Percentiles rank a stretch among this genome's conserved stretches.
phyloP scores from a whole-genome alignment of 2,329 filamentous ascomycete species.

The Scorias spongiosa region DNA sequence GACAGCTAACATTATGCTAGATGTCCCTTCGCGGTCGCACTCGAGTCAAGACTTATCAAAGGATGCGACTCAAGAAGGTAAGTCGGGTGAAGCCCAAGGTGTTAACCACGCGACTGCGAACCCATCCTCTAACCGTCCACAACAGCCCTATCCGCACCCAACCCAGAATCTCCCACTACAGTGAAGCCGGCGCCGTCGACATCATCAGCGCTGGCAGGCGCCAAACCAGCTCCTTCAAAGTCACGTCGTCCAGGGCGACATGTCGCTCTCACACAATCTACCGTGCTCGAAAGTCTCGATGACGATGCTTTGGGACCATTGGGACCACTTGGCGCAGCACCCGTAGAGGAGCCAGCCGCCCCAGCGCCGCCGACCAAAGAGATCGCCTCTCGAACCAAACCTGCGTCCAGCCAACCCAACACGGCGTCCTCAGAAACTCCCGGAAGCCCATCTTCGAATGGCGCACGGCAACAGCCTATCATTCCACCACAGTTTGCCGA shows the following conservation, averaged over 20 bases:
- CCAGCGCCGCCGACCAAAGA: slow-evolving; percentile 43
- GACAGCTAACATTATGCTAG: slow-evolving; percentile 15
- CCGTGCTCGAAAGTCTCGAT: slow-evolving; percentile 64
- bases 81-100: neutral
- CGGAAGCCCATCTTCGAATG: slow-evolving; percentile 29
- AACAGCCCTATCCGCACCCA: no score
- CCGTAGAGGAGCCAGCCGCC: slow-evolving; percentile 47
- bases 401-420: slow-evolving; percentile 29
- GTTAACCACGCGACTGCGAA: no score
- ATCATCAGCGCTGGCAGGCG: slow-evolving; percentile 9
- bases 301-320: slow-evolving; percentile 57
- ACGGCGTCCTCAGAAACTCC: slow-evolving; percentile 50
- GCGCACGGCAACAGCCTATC: slow-evolving; percentile 46
- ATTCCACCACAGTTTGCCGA: slow-evolving; percentile 34
- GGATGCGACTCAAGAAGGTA: slow-evolving; percentile 19
- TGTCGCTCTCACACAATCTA: slow-evolving; percentile 61
- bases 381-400: slow-evolving; percentile 29
- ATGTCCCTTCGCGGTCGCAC: slow-evolving; percentile 32
- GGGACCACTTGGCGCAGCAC: slow-evolving; percentile 44
- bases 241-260: slow-evolving; percentile 43
- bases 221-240: slow-evolving; percentile 17
- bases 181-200: neutral
- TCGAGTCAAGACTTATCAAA: slow-evolving; percentile 26
- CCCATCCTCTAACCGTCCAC: no score
- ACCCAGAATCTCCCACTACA: no score